A percentile compares a stretch with the other conserved stretches of the same genome.
Conservation (phyloP, 495 filamentous ascomycete species). For the Penicillium simplicissimum region DNA sequence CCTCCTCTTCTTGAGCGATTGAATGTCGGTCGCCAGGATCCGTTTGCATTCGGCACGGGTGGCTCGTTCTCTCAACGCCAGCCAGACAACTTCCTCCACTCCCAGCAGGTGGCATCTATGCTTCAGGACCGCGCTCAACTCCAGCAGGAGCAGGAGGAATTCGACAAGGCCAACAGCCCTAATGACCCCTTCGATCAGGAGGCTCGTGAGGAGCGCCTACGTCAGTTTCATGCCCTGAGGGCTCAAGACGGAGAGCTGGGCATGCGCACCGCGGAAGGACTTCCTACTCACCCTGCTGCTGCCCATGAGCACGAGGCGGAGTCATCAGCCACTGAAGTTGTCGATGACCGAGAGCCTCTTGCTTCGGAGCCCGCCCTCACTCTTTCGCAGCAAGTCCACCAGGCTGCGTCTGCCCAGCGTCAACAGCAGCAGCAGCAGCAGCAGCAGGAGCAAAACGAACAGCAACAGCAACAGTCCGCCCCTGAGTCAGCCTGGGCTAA, state of each 20-base stretch:
- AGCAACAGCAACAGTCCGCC: conserved; percentile 40
- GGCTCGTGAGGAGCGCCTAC: conserved; percentile 57
- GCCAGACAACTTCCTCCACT: conserved; percentile 53
- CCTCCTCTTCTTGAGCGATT: conserved; percentile 60
- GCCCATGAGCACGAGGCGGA: conserved; percentile 30
- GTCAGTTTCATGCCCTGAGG: conserved; percentile 63
- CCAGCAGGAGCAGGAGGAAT: conserved; percentile 64
- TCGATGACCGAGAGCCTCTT: conserved; percentile 24
- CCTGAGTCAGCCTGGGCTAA: conserved; percentile 61
- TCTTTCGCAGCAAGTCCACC: conserved; percentile 85
- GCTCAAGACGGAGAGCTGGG: conserved; percentile 52
- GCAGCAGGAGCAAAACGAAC: conserved; percentile 44
- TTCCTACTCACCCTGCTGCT: conserved; percentile 43
- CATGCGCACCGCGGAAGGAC: conserved; percentile 42
- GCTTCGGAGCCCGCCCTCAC: conserved; percentile 53
- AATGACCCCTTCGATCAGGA: conserved; percentile 53
- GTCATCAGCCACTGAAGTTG: conserved; percentile 23
- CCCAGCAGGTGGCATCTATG: conserved; percentile 60
- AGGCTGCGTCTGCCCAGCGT: conserved; percentile 67
- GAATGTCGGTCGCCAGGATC: conserved; percentile 55
- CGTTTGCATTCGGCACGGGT: conserved; percentile 51
- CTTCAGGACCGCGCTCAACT: conserved; percentile 61
- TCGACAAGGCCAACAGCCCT: conserved; percentile 47
- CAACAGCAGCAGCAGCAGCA: conserved; percentile 52
- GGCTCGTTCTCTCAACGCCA: conserved; percentile 55